These are phyloP conservation scores for Pyrenochaeta sp. DNA, from an alignment of 2,329 filamentous ascomycete species.

Conservation along the genomic window DNA sequence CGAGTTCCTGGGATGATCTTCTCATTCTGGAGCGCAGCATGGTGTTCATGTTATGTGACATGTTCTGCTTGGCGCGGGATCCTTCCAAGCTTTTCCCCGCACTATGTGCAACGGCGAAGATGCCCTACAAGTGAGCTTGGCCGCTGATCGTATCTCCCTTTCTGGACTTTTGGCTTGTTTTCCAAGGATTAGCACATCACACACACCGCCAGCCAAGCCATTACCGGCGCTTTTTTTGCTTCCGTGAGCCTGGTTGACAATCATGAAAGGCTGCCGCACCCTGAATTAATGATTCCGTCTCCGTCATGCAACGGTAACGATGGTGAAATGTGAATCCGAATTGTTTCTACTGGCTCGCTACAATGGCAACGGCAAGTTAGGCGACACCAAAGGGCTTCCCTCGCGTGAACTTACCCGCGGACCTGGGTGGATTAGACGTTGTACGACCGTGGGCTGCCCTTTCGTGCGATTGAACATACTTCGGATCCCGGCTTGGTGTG, in stretches of 20 bases:
- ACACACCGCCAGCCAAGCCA: not conserved
- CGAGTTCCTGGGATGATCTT: no score
- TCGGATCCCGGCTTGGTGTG: not conserved
- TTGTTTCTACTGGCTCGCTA: not conserved
- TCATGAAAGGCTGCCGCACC: no score
- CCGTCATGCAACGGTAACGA: not conserved
- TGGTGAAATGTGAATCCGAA: not conserved
- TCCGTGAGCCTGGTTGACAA: not conserved
- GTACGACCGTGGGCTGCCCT: slow-evolving; percentile 4
- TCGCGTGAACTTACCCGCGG: slow-evolving; percentile 3
- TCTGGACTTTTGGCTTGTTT: not conserved
- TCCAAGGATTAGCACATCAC: not conserved
- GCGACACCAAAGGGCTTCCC: not conserved
- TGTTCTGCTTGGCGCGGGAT: slow-evolving; percentile 21
- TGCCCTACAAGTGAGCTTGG: slow-evolving; percentile 15
- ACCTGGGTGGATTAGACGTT: not conserved
- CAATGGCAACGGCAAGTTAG: not conserved
- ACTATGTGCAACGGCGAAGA: slow-evolving; percentile 16
- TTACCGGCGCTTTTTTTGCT: slow-evolving; percentile 6
- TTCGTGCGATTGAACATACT: not conserved
- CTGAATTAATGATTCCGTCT: not conserved
- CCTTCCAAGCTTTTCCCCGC: slow-evolving; percentile 35
- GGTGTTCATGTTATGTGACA: not conserved
- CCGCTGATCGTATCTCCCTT: slow-evolving; percentile 15
- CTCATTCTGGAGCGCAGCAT: not conserved